Conservation (phyloP, 192 early-diverging fungal genomes). For the Dissophora ornata region DNA sequence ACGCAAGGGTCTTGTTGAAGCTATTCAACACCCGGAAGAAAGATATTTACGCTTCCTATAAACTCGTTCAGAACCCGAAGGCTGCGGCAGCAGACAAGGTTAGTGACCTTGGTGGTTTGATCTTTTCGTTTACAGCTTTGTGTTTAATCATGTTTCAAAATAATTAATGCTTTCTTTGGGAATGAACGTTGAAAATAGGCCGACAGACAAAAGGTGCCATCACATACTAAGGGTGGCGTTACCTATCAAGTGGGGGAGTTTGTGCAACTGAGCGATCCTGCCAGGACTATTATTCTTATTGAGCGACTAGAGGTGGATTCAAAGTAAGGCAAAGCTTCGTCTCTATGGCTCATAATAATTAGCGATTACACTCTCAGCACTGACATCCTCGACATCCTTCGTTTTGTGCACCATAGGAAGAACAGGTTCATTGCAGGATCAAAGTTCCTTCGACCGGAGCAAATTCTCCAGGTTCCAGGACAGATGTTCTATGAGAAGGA, state of each 20-base stretch:
- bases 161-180: background rate
- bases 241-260: conserved; percentile 39
- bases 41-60: conserved; percentile 32
- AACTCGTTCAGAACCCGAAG: conserved; percentile 30
- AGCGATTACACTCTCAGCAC: no score
- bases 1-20: conserved; percentile 69
- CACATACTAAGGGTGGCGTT: conserved; percentile 12
- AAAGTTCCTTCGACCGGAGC: conserved; percentile 50
- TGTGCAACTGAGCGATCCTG: conserved; percentile 27
- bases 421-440: conserved; percentile 36
- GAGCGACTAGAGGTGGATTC: conserved; percentile 44
- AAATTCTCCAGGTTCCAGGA: conserved; percentile 48
- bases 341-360: no score
- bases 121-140: no score
- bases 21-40: conserved; percentile 51
- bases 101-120: background rate
- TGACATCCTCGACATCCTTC: background rate
- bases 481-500: conserved; percentile 52
- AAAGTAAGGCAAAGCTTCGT: conserved; percentile 15
- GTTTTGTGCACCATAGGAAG: background rate
- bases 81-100: conserved; percentile 21
- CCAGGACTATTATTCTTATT: conserved; percentile 37
- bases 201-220: conserved; percentile 23
- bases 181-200: background rate
- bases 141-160: no score